phyloP scores from a whole-genome alignment of 805 yeast species.

The Myxozyma neotropica region DNA sequence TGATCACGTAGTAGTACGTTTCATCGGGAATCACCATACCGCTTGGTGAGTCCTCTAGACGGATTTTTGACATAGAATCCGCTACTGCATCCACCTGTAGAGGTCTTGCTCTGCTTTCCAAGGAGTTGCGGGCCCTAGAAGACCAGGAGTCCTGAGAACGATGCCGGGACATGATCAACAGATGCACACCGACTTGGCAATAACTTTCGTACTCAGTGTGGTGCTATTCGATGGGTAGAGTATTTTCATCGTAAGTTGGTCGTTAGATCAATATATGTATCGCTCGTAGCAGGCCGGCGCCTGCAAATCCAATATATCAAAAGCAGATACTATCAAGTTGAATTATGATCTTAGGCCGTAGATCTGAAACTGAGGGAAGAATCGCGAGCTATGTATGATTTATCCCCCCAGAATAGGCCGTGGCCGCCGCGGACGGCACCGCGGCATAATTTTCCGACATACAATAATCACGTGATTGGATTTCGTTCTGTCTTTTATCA shows the following conservation, averaged over 20 bases:
- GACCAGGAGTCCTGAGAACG: conserved; percentile 16
- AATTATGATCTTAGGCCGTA: too few species aligned
- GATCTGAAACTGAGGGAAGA: too few species aligned
- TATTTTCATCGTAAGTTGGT: background rate
- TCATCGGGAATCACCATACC: background rate
- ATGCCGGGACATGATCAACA: background rate
- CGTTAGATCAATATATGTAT: too few species aligned
- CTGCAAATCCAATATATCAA: too few species aligned
- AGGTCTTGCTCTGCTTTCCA: background rate
- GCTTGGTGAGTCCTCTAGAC: background rate
- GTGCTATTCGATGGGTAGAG: background rate
- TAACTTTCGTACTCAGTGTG: background rate
- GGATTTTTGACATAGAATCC: background rate
- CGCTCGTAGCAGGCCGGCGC: too few species aligned
- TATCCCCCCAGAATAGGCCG: too few species aligned
- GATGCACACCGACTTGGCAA: background rate
- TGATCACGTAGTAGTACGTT: conserved; percentile 8
- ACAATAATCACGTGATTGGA: too few species aligned
- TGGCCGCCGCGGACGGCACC: too few species aligned
- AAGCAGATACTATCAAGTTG: too few species aligned
- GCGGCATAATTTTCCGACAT: too few species aligned
- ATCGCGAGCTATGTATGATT: too few species aligned
- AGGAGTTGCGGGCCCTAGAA: conserved; percentile 5
- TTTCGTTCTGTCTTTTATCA: too few species aligned
- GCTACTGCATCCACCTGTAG: background rate